These are phyloP conservation scores for Phialophora tarda DNA, from an alignment of 2,329 filamentous ascomycete genomes.

Conservation along the genomic window DNA sequence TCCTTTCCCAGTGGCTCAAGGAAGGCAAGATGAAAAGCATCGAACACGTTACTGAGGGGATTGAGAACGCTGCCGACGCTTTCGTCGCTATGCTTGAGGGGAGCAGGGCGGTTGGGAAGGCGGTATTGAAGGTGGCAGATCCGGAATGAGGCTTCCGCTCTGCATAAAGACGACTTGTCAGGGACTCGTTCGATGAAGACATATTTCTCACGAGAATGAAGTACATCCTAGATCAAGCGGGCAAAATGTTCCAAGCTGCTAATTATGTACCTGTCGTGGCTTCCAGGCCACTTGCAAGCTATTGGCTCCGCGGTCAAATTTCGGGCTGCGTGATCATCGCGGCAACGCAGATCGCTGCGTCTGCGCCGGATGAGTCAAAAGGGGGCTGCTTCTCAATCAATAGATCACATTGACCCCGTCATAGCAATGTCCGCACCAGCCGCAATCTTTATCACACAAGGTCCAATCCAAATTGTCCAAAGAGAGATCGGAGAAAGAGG, in stretches of 20 bases:
- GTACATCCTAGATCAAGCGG: neutral
- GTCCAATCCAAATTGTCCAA: neutral
- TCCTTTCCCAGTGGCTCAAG: slow-evolving; percentile 62
- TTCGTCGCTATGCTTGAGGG: slow-evolving; percentile 76
- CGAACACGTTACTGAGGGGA: slow-evolving; percentile 71
- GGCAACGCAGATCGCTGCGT: neutral
- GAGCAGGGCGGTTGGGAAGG: slow-evolving; percentile 80
- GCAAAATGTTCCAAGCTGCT: neutral
- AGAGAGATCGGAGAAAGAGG: neutral
- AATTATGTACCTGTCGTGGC: neutral
- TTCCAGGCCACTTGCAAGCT: neutral
- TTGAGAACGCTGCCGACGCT: slow-evolving; percentile 76
- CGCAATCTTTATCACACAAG: neutral
- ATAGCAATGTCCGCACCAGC: neutral
- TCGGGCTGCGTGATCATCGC: neutral
- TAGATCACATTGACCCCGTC: neutral
- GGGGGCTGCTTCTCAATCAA: neutral
- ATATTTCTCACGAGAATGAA: neutral
- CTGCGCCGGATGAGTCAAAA: neutral
- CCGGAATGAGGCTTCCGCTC: slow-evolving; percentile 1
- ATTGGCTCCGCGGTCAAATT: neutral
- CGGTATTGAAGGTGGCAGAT: slow-evolving; percentile 67
- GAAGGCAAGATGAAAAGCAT: slow-evolving; percentile 77
- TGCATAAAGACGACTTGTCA: neutral
- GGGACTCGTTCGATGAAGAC: neutral